Evolutionary conservation across 2,329 filamentous ascomycete genomes (phyloP).

Genomic region (Penicillium oxalicum): DNA sequence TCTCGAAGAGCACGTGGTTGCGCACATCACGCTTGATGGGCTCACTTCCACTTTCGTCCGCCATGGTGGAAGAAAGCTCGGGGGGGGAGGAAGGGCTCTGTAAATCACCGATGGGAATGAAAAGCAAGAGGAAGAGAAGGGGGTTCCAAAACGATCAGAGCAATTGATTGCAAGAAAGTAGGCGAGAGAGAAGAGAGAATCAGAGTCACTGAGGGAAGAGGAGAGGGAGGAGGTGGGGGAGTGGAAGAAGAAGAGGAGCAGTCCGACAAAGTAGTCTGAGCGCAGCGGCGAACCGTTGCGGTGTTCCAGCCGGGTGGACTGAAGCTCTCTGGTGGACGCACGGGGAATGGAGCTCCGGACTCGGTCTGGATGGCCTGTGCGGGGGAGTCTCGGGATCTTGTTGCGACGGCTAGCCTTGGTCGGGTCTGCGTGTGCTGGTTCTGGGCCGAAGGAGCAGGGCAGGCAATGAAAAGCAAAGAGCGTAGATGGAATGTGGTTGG

Average conservation of each 20-base stretch:
- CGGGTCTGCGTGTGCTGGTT: background rate
- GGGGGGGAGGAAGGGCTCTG: background rate
- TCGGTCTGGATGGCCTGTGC: constrained; percentile 16
- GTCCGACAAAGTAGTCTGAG: constrained; percentile 8
- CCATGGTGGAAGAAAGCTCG: constrained; percentile 55
- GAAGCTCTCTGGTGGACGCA: constrained; percentile 2
- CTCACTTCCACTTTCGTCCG: constrained; percentile 69
- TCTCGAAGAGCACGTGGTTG: constrained; percentile 93
- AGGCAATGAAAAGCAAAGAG: background rate
- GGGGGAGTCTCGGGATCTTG: constrained; percentile 14
- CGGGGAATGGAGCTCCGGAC: constrained; percentile 13
- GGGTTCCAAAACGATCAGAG: too few species aligned
- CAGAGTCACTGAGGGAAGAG: background rate
- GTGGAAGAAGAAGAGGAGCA: constrained; percentile 3
- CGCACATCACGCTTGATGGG: constrained; percentile 64
- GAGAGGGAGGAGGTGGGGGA: background rate
- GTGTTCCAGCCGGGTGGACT: background rate
- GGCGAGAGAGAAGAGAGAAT: too few species aligned
- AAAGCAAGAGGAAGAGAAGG: background rate
- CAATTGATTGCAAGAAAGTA: too few species aligned
- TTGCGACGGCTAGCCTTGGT: background rate
- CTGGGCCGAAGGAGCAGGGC: background rate
- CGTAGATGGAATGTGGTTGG: background rate
- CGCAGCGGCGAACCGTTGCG: background rate
- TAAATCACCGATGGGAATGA: background rate